A percentile compares a stretch with the other conserved stretches of the same genome.
phyloP scores from a whole-genome alignment of 2,329 filamentous ascomycete species.

The Cladosporium sp. region DNA sequence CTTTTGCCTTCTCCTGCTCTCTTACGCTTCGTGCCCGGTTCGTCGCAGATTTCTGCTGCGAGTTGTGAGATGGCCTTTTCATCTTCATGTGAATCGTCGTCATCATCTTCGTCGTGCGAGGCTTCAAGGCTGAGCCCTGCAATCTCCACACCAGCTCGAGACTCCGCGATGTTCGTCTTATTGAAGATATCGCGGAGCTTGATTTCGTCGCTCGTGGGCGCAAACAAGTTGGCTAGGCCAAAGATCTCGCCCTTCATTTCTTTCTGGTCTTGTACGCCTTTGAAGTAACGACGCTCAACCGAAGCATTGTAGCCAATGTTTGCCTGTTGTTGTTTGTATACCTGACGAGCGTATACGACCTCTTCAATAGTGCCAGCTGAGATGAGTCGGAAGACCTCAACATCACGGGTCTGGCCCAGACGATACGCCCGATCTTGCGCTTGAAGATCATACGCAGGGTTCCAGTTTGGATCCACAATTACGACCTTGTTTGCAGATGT shows the following conservation, averaged over 20 bases:
- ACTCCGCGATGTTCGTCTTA: slow-evolving; percentile 95
- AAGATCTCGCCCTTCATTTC: slow-evolving; percentile 90
- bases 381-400: slow-evolving; percentile 90
- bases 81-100: slow-evolving; percentile 40
- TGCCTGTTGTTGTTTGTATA: slow-evolving; percentile 98
- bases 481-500: slow-evolving; percentile 98
- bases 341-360: slow-evolving; percentile 92
- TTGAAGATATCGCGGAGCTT: slow-evolving; percentile 94
- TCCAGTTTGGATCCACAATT: slow-evolving; percentile 96
- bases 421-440: slow-evolving; percentile 95
- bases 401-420: slow-evolving; percentile 86
- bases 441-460: slow-evolving; percentile 88
- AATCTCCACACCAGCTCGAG: slow-evolving; percentile 75
- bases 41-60: slow-evolving; percentile 54
- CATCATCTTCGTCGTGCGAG: slow-evolving; percentile 49
- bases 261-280: slow-evolving; percentile 79
- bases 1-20: slow-evolving; percentile 30
- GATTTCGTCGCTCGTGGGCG: slow-evolving; percentile 71
- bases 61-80: slow-evolving; percentile 69
- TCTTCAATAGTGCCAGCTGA: slow-evolving; percentile 93
- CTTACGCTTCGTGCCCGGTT: slow-evolving; percentile 29
- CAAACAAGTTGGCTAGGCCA: slow-evolving; percentile 79
- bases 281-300: slow-evolving; percentile 89
- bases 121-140: slow-evolving; percentile 73
- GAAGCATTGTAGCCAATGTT: slow-evolving; percentile 96